A percentile compares a stretch with the other conserved stretches of the same genome.
Conservation (phyloP, 257 asterid genomes). For the Nicotiana undulata region DNA sequence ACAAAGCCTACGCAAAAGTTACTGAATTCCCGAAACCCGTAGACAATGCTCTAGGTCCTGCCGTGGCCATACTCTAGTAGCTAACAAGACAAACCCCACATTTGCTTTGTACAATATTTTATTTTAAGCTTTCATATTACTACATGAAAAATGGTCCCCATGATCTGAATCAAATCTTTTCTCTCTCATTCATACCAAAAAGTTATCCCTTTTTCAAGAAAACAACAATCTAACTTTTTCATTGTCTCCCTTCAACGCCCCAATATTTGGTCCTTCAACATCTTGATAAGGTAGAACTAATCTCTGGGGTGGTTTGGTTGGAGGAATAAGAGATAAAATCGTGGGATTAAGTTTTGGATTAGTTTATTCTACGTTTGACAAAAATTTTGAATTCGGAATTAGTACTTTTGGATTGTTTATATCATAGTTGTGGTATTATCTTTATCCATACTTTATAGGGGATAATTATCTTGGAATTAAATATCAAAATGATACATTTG, state of each 20-base stretch:
- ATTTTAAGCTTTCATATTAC: neutral
- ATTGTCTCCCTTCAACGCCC: neutral
- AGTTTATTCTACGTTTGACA: too few species aligned
- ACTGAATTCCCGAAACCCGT: too few species aligned
- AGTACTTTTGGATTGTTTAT: too few species aligned
- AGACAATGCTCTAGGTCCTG: too few species aligned
- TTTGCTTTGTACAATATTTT: neutral
- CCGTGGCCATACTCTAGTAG: neutral
- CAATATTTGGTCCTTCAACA: neutral
- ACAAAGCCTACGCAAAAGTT: too few species aligned
- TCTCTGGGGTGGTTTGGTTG: neutral
- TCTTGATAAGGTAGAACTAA: neutral
- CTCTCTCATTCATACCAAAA: neutral
- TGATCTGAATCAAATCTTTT: slow-evolving; percentile 1
- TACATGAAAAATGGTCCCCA: neutral
- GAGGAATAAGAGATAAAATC: too few species aligned
- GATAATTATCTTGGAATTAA: too few species aligned
- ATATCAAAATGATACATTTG: too few species aligned
- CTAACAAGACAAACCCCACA: slow-evolving; percentile 2
- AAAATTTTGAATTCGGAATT: too few species aligned
- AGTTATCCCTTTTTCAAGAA: neutral
- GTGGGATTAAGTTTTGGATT: too few species aligned
- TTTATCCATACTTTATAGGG: too few species aligned
- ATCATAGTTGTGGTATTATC: too few species aligned
- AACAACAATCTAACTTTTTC: neutral